These are phyloP conservation scores for Ophiostoma quercus DNA, from an alignment of 2,329 filamentous ascomycete genomes.

Conservation along the genomic window DNA sequence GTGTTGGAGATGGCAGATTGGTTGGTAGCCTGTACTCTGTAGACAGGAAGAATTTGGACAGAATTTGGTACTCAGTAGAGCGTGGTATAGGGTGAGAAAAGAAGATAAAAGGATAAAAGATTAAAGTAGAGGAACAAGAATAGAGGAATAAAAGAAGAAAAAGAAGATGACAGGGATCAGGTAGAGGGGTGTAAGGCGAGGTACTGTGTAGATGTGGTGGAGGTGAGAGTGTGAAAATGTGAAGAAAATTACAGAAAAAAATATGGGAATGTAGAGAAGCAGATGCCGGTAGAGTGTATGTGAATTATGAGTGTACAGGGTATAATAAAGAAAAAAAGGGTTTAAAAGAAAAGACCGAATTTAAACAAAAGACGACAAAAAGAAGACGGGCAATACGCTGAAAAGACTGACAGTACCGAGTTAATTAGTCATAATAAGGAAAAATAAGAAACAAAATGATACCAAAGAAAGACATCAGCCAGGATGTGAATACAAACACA, in stretches of 20 bases:
- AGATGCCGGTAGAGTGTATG: background rate
- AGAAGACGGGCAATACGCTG: too few relatives aligned
- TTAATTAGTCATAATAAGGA: too few relatives aligned
- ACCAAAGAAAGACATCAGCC: too few relatives aligned
- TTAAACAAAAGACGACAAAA: too few relatives aligned
- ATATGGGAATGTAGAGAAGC: background rate
- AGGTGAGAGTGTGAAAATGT: background rate
- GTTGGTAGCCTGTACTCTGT: too few relatives aligned
- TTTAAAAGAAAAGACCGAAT: background rate
- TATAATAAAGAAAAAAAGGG: background rate
- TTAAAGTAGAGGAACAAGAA: background rate
- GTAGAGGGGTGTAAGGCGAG: slow-evolving; percentile 18
- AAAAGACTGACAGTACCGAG: too few relatives aligned
- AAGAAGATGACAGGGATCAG: slow-evolving; percentile 19
- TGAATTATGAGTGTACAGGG: too few relatives aligned
- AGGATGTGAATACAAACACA: too few relatives aligned
- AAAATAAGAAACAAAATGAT: too few relatives aligned
- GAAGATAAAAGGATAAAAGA: slow-evolving; percentile 5
- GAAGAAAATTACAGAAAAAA: slow-evolving; percentile 15
- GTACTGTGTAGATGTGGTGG: background rate
- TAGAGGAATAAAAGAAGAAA: slow-evolving; percentile 15
- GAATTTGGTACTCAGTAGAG: background rate
- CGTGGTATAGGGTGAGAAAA: background rate
- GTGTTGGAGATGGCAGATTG: slow-evolving; percentile 8
- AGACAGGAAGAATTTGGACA: background rate